Base-by-base conservation (phyloP, 1,139 yeast species). In the Lodderomyces jiufengensis region DNA sequence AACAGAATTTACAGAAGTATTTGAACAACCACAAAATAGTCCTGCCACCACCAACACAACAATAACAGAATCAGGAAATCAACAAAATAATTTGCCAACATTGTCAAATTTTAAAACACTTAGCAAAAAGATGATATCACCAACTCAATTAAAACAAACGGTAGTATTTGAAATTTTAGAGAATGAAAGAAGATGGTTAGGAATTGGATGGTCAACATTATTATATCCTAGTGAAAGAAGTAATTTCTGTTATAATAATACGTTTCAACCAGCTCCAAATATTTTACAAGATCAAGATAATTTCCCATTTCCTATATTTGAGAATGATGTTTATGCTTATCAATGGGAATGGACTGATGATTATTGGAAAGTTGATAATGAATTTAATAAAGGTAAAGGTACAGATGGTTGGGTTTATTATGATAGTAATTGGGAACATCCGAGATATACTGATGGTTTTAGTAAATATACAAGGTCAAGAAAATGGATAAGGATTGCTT, bases 121-220 rank as follows among this genome's bases (percentile, higher is more conserved):
- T 23, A 61, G 63, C 32, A 71, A 69, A 35, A 51, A 60, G 4
- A 57, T 65, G 11, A 57, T 64, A 4, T 66, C 75, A 0, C 63
- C 74, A 2, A 63, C 70, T 3, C 70, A 63, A 34, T 56, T 70
- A 29, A 66, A 64, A 29, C 76, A 75, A 45, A 58, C 67, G 1
- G 67, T 78, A 1, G 57, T 67, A 34, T 77, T 78, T 46, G 74
- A 69, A 37, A 55, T 78, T 1, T 51, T 73, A 30, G 82, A 79
- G 45, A 74, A 78, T 46, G 79, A 79, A 50, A 61, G 85, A 47
- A 59, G 83, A 36, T 78, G 84, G 83, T 34, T 77, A 3, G 83
- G 80, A 0, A 41, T 78, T 14, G 84, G 84, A 4, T 78, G 84
- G 84, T 59, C 73, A 27, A 64, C 67, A 33, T 58, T 62, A 25